Percentiles rank a stretch among this genome's conserved stretches.
phyloP scores from a whole-genome alignment of 2,329 filamentous ascomycete genomes.

The Phaeosphaeria sp. region DNA sequence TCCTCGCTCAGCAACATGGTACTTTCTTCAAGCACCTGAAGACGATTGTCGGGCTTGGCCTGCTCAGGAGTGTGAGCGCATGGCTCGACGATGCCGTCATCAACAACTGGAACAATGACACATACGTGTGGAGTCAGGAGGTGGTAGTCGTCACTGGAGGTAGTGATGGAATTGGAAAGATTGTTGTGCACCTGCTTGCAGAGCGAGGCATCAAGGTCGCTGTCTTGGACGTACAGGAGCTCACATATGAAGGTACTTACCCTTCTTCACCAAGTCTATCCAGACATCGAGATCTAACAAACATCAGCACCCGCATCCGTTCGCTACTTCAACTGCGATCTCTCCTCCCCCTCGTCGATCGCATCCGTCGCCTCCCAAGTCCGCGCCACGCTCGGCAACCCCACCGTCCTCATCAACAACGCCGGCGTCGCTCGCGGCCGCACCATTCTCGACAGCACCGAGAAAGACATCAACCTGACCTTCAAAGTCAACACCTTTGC shows the following conservation, averaged over 20 bases:
- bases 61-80: constrained; percentile 57
- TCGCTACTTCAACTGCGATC: constrained; percentile 74
- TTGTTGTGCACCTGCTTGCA: constrained; percentile 70
- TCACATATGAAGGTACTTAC: constrained; percentile 58
- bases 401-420: constrained; percentile 76
- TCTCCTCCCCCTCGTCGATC: constrained; percentile 65
- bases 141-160: constrained; percentile 78
- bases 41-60: constrained; percentile 59
- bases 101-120: constrained; percentile 61
- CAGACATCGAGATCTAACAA: constrained; percentile 8
- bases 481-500: constrained; percentile 75
- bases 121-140: constrained; percentile 71
- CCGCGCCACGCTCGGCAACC: constrained; percentile 64
- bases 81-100: constrained; percentile 59
- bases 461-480: constrained; percentile 67
- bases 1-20: constrained; percentile 56
- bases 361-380: constrained; percentile 60
- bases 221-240: constrained; percentile 71
- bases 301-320: constrained; percentile 58
- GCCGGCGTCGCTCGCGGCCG: constrained; percentile 69
- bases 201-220: constrained; percentile 70
- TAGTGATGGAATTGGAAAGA: constrained; percentile 73
- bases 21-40: constrained; percentile 63
- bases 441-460: constrained; percentile 64
- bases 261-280: background rate